A percentile compares a stretch with the other conserved stretches of the same genome.
phyloP scores from a whole-genome alignment of 352 stramenopile species.

The Aphanomyces astaci region DNA sequence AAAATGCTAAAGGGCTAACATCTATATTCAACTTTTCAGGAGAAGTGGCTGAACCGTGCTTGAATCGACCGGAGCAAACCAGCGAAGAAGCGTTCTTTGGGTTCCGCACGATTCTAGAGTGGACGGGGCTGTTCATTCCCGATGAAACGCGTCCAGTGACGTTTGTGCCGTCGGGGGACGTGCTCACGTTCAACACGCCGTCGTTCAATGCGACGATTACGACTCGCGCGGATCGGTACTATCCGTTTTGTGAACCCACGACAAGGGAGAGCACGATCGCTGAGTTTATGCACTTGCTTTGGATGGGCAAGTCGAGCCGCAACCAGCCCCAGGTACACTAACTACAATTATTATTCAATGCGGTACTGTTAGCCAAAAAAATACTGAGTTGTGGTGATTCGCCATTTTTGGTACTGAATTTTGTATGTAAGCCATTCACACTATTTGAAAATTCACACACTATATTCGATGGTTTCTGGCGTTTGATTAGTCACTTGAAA shows the following conservation, averaged over 20 bases:
- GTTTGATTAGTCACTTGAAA: too few relatives aligned
- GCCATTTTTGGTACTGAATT: too few relatives aligned
- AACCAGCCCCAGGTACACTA: slow-evolving; percentile 90
- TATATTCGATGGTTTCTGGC: too few relatives aligned
- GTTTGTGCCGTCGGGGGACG: slow-evolving; percentile 68
- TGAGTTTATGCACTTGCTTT: slow-evolving; percentile 90
- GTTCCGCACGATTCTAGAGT: slow-evolving; percentile 83
- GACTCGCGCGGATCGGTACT: slow-evolving; percentile 78
- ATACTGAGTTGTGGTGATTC: too few relatives aligned
- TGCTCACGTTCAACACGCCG: slow-evolving; percentile 78
- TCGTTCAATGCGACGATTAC: slow-evolving; percentile 80
- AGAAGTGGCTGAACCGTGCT: slow-evolving; percentile 25
- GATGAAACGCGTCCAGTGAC: slow-evolving; percentile 41
- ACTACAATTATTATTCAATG: too few relatives aligned
- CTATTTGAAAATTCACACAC: too few relatives aligned
- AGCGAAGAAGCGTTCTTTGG: slow-evolving; percentile 79
- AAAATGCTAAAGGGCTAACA: too few relatives aligned
- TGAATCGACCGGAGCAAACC: slow-evolving; percentile 87
- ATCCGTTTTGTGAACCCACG: slow-evolving; percentile 89
- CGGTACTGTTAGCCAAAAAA: too few relatives aligned
- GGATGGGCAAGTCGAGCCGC: slow-evolving; percentile 75
- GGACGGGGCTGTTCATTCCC: slow-evolving; percentile 41
- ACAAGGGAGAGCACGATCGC: slow-evolving; percentile 87
- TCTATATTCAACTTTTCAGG: too few relatives aligned
- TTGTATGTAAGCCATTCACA: too few relatives aligned